Conservation (phyloP, 495 filamentous ascomycete genomes). For the Peziza echinospora region DNA sequence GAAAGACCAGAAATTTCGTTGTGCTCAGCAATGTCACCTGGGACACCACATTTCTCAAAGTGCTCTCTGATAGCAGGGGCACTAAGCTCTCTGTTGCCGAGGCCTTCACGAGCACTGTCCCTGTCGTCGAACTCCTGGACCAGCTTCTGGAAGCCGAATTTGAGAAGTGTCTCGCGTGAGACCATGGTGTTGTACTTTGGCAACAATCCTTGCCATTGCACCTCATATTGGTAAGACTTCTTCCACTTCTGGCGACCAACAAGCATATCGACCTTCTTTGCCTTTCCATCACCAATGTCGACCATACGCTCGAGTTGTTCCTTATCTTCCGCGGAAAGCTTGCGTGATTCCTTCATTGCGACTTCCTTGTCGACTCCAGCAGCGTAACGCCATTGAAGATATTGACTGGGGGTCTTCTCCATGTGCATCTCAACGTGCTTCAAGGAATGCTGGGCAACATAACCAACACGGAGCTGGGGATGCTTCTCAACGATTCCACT, state of each 20-base stretch:
- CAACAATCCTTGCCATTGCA: slow-evolving; percentile 76
- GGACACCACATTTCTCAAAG: slow-evolving; percentile 88
- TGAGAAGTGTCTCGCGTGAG: slow-evolving; percentile 73
- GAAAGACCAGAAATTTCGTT: slow-evolving; percentile 94
- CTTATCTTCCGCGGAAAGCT: slow-evolving; percentile 64
- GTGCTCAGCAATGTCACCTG: slow-evolving; percentile 95
- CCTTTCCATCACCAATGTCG: slow-evolving; percentile 58
- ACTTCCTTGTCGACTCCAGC: slow-evolving; percentile 95
- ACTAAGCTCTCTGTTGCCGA: slow-evolving; percentile 79
- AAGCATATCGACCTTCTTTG: slow-evolving; percentile 59
- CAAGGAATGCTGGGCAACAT: slow-evolving; percentile 97
- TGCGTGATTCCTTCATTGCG: slow-evolving; percentile 86
- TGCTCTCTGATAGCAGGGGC: slow-evolving; percentile 91
- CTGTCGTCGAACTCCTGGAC: slow-evolving; percentile 97
- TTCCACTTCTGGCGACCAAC: slow-evolving; percentile 97
- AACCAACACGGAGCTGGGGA: slow-evolving; percentile 93
- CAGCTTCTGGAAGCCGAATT: slow-evolving; percentile 73
- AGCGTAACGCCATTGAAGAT: slow-evolving; percentile 94
- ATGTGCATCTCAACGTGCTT: slow-evolving; percentile 99
- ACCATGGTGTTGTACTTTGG: slow-evolving; percentile 87
- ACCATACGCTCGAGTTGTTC: slow-evolving; percentile 77
- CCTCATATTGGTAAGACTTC: slow-evolving; percentile 98
- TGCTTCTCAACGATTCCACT: slow-evolving; percentile 88
- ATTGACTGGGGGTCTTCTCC: slow-evolving; percentile 97
- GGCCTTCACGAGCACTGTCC: slow-evolving; percentile 88